Evolutionary conservation across 495 filamentous ascomycete genomes (phyloP).

Genomic region (Aspergillus carlsbadensis): DNA sequence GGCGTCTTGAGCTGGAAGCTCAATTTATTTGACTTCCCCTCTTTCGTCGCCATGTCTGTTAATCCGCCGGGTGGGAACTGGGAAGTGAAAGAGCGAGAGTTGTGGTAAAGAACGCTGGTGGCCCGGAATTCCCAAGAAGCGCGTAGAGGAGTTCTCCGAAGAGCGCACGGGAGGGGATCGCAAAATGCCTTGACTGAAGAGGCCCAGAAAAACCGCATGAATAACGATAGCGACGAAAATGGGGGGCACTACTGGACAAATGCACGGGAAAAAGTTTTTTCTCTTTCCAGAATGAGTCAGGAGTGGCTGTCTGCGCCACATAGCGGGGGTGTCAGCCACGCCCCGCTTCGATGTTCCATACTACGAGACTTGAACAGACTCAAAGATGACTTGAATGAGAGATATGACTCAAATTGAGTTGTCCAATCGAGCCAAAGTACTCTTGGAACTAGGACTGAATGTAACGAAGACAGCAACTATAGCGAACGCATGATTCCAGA

Average conservation of each 20-base stretch:
- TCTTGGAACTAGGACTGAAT: not conserved
- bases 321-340: slow-evolving; percentile 6
- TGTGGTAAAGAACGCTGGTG: slow-evolving; percentile 1
- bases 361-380: not conserved
- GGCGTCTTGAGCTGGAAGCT: slow-evolving; percentile 42
- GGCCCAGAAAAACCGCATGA: slow-evolving; percentile 18
- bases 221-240: slow-evolving; percentile 12
- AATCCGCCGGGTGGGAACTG: not conserved
- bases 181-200: slow-evolving; percentile 14
- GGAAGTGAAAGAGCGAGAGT: slow-evolving; percentile 9
- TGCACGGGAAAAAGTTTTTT: slow-evolving; percentile 15
- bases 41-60: slow-evolving; percentile 33
- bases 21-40: slow-evolving; percentile 21
- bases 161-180: slow-evolving; percentile 6
- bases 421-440: too few species aligned
- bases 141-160: slow-evolving; percentile 9
- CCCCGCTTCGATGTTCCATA: not conserved
- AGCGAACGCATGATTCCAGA: not conserved
- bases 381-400: too few species aligned
- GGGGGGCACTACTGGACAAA: slow-evolving; percentile 7
- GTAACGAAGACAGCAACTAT: too few species aligned
- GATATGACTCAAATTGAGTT: too few species aligned
- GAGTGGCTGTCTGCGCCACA: slow-evolving; percentile 3
- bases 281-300: slow-evolving; percentile 13
- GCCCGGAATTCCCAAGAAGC: slow-evolving; percentile 12